Evolutionary conservation across 352 stramenopile species (phyloP).

Genomic region (Globisporangium polare): DNA sequence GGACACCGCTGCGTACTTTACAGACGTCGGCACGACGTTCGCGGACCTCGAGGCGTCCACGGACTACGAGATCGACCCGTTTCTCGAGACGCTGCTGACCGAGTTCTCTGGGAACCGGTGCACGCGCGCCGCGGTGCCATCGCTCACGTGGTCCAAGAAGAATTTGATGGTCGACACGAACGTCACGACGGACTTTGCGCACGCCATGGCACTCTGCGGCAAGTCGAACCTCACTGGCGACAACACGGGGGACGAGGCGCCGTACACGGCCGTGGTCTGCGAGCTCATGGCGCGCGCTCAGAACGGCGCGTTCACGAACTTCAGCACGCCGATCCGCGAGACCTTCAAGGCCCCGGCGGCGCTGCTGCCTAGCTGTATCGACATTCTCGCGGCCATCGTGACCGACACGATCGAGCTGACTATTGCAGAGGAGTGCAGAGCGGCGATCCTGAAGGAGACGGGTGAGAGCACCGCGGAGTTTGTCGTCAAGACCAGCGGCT

Average conservation of each 20-base stretch:
- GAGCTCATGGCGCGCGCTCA: constrained; percentile 61
- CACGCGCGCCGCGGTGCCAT: constrained; percentile 20
- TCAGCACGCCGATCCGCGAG: constrained; percentile 52
- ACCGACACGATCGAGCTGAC: constrained; percentile 35
- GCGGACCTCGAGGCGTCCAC: constrained; percentile 33
- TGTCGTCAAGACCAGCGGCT: constrained; percentile 34
- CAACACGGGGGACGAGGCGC: constrained; percentile 24
- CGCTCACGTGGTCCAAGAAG: constrained; percentile 35
- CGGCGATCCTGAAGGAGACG: constrained; percentile 45
- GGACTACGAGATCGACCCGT: constrained; percentile 56
- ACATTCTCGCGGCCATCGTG: constrained; percentile 40
- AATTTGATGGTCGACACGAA: constrained; percentile 41
- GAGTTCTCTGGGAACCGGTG: constrained; percentile 47
- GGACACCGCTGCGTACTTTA: constrained; percentile 22
- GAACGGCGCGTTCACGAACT: constrained; percentile 77
- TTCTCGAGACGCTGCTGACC: constrained; percentile 51
- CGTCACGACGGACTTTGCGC: constrained; percentile 41
- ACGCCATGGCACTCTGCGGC: constrained; percentile 46
- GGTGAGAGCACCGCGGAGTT: constrained; percentile 62
- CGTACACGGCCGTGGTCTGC: constrained; percentile 58
- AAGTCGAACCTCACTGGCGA: constrained; percentile 38
- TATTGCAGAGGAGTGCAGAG: constrained; percentile 35
- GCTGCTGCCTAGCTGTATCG: constrained; percentile 54
- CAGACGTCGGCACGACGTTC: constrained; percentile 20
- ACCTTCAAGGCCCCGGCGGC: constrained; percentile 40